Percentiles rank a stretch among this genome's conserved stretches.
phyloP scores from a whole-genome alignment of 208 protist species.

The Crithidia expoeki region DNA sequence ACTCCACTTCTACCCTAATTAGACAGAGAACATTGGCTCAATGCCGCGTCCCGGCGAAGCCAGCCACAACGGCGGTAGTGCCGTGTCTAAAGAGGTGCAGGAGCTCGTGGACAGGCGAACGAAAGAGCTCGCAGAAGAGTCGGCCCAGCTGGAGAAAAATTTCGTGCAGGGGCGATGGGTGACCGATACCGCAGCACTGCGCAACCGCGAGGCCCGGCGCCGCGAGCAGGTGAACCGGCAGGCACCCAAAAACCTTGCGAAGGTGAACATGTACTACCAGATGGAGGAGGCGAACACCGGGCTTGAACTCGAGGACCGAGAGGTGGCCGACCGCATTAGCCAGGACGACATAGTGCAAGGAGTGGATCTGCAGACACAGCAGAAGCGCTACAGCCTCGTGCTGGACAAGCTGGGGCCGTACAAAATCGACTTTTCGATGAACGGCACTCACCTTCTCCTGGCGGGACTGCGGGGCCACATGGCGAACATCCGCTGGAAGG shows the following conservation, averaged over 20 bases:
- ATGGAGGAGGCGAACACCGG: constrained; percentile 72
- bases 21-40: not conserved
- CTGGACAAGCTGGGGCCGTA: constrained; percentile 96
- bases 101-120: constrained; percentile 59
- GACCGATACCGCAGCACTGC: constrained; percentile 70
- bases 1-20: too few species aligned
- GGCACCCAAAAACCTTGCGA: constrained; percentile 71
- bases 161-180: constrained; percentile 84
- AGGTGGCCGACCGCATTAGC: constrained; percentile 93
- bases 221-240: constrained; percentile 61
- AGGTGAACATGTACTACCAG: constrained; percentile 69
- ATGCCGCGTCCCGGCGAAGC: constrained; percentile 9
- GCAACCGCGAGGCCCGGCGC: constrained; percentile 56
- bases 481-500: constrained; percentile 95
- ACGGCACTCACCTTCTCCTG: constrained; percentile 94
- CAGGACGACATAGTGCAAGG: constrained; percentile 89
- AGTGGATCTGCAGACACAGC: constrained; percentile 93
- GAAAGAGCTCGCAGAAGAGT: constrained; percentile 50
- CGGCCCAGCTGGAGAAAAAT: constrained; percentile 44
- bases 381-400: constrained; percentile 94
- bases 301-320: constrained; percentile 79
- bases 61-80: constrained; percentile 15
- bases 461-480: constrained; percentile 96
- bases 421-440: constrained; percentile 92
- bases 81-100: constrained; percentile 60